Conservation (phyloP, 148 eudicot genomes). For the Rhododendron henanense region DNA sequence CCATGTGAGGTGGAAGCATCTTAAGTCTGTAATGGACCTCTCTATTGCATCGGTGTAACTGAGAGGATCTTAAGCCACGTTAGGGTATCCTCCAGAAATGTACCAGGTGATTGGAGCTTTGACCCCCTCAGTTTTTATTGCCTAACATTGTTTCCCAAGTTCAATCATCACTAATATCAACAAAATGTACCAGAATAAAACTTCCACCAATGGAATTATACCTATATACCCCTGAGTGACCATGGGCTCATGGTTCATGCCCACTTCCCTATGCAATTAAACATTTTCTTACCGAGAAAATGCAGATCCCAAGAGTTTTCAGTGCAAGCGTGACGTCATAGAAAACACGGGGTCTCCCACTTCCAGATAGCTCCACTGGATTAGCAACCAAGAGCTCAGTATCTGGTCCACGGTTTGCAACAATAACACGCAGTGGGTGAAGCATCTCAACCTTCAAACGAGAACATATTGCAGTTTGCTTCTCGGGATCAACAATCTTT, state of each 20-base stretch:
- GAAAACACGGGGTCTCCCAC: conserved; percentile 88
- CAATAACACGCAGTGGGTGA: conserved; percentile 69
- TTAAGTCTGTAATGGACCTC: not conserved
- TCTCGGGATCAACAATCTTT: conserved; percentile 56
- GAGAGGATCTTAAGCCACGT: not conserved
- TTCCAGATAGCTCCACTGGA: conserved; percentile 84
- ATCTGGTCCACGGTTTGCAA: conserved; percentile 87
- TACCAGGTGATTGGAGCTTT: not conserved
- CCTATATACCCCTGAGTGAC: not conserved
- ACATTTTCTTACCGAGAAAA: conserved; percentile 63
- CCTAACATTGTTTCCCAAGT: not conserved
- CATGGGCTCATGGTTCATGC: not conserved
- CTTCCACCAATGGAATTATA: not conserved
- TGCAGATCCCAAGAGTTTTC: conserved; percentile 58
- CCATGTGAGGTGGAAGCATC: not conserved
- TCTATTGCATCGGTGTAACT: not conserved
- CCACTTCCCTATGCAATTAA: not conserved
- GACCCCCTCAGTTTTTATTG: not conserved
- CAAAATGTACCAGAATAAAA: not conserved
- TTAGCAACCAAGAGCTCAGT: conserved; percentile 89
- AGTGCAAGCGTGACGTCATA: conserved; percentile 73
- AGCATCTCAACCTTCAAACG: conserved; percentile 71
- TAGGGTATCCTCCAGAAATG: not conserved
- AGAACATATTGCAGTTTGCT: conserved; percentile 47
- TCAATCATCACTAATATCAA: not conserved